Evolutionary conservation across 139 green algal species (phyloP).

Genomic region (Volvox africanus): DNA sequence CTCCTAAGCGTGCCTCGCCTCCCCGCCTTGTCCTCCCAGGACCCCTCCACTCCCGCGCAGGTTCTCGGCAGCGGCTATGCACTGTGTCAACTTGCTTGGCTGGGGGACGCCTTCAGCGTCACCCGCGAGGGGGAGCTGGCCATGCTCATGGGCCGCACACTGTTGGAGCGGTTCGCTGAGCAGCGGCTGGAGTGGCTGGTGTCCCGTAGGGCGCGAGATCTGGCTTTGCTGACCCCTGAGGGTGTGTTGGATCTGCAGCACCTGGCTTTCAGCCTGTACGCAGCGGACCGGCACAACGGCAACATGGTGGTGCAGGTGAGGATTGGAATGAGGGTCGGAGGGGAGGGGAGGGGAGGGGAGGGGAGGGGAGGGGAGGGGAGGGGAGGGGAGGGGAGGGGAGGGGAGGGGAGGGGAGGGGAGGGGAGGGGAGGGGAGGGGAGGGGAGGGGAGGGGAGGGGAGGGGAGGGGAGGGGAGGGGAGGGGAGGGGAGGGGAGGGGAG

Average conservation of each 20-base stretch:
- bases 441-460: no score
- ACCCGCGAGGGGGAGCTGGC: conserved; percentile 23
- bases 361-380: background rate
- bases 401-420: no score
- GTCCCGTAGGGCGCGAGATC: conserved; percentile 47
- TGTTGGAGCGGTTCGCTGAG: conserved; percentile 54
- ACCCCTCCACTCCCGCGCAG: conserved; percentile 21
- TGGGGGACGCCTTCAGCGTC: conserved; percentile 53
- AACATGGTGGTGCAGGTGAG: conserved; percentile 44
- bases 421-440: no score
- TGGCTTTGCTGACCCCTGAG: conserved; percentile 41
- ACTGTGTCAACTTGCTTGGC: conserved; percentile 56
- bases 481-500: no score
- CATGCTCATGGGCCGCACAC: conserved; percentile 35
- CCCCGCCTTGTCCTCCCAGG: background rate
- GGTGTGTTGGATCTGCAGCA: conserved; percentile 41
- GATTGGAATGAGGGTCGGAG: background rate
- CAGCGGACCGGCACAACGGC: conserved; percentile 41
- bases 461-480: no score
- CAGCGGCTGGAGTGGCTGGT: conserved; percentile 56
- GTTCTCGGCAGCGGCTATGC: conserved; percentile 40
- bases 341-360: no score
- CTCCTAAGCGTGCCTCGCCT: background rate
- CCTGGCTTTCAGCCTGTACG: conserved; percentile 41
- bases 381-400: background rate